Base-by-base conservation (phyloP, 306 rosid species). In the Fagus sylvatica region DNA sequence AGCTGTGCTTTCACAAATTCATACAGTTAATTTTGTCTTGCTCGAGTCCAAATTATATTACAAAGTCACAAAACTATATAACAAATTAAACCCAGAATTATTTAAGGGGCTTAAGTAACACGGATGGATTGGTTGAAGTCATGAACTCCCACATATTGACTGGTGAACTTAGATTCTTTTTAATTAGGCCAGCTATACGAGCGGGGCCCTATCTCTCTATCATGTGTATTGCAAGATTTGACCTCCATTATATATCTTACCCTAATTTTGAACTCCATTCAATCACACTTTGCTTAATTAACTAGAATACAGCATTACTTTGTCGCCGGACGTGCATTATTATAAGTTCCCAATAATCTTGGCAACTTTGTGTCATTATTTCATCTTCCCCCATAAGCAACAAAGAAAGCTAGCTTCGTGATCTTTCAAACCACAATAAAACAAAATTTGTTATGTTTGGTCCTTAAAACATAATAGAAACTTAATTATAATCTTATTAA, bases 281-380 rank as follows among this genome's bases (percentile, higher is more conserved):
- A 72, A 39, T n/a, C 6, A 69, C 55, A 72, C 9, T 19, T 67
- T 16, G 36, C 10, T 61, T 67, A 28, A 77, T 53, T 56, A 67
- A 36, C 17, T 76, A 56, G 72, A 30, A 36, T 65, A 65, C 49
- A 37, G 49, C 71, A 9, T 65, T 37, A 11, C 49, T 51, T 80
- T 73, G 69, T 36, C 64, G 53, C 76, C 41, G 59, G 49, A 42
- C 32, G 33, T 74, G 53, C 75, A 71, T 73, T 72, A 75, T 73
- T 69, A 75, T 70, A 56, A 53, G 10, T 69, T 82, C 79, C 68
- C 36, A n/a, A 69, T 57, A 11, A 82, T 84, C 76, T 80, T 70
- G 22, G 83, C 69, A 83, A 53, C 28, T 46, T 72, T 68, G 71
- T 16, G 62, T 37, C 40, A 36, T 7, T 32, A 49, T 53, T 53